phyloP scores from a whole-genome alignment of 2,329 filamentous ascomycete species.

The Plectosphaerella plurivora region DNA sequence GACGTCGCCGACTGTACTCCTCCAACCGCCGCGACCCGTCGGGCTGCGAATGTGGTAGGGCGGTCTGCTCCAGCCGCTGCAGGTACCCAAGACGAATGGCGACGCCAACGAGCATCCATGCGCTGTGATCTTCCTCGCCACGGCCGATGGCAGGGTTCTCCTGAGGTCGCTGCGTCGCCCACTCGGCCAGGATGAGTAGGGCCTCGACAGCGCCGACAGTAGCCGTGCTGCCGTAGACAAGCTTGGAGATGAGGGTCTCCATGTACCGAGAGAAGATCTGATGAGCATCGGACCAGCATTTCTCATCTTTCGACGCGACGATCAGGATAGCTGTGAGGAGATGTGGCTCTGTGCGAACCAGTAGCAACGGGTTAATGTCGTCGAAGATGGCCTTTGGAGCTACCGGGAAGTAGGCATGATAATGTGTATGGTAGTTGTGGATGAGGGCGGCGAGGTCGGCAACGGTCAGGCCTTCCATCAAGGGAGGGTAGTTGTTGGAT shows the following conservation, averaged over 20 bases:
- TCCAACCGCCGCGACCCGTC: conserved; percentile 42
- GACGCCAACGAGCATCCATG: conserved; percentile 73
- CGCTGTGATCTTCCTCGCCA: conserved; percentile 69
- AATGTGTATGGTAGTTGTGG: conserved; percentile 52
- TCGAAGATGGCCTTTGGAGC: conserved; percentile 58
- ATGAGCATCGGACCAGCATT: conserved; percentile 58
- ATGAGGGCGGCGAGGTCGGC: conserved; percentile 19
- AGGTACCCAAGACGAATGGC: conserved; percentile 68
- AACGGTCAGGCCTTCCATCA: conserved; percentile 23
- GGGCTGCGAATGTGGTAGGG: conserved; percentile 56
- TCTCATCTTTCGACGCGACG: conserved; percentile 67
- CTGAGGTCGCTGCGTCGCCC: conserved; percentile 63
- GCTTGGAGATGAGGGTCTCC: conserved; percentile 62
- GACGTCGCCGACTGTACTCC: conserved; percentile 56
- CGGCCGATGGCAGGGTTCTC: conserved; percentile 61
- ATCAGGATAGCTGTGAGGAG: conserved; percentile 66
- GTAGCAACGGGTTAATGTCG: conserved; percentile 44
- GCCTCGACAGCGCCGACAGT: conserved; percentile 69
- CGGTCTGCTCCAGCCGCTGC: conserved; percentile 64
- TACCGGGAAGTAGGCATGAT: conserved; percentile 67
- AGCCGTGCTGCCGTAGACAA: conserved; percentile 62
- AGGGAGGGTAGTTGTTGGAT: conserved; percentile 22
- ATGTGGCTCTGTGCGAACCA: conserved; percentile 59
- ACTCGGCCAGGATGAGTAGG: conserved; percentile 65
- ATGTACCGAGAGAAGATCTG: conserved; percentile 65